Percentiles rank a stretch among this genome's conserved stretches.
Evolutionary conservation across 768 basidiomycete species (phyloP).

Genomic region (Serendipita indica): DNA sequence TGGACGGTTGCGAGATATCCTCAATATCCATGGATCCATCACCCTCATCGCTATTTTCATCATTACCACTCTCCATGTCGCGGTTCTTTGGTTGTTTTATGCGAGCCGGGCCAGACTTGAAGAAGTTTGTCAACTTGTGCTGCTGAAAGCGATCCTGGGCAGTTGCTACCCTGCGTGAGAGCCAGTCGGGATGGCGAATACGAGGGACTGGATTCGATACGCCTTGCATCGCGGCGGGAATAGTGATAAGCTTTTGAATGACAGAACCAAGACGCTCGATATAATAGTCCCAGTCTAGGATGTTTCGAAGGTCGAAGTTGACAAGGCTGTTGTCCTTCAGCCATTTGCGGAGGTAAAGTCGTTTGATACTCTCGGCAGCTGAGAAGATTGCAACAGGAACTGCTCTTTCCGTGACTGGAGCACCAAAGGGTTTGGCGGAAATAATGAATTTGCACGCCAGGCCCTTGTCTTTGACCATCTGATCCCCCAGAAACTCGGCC

Average conservation of each 20-base stretch:
- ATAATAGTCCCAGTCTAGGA: slow-evolving; percentile 97
- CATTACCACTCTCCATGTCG: slow-evolving; percentile 18
- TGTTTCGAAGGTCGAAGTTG: slow-evolving; percentile 82
- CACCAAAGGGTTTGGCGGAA: slow-evolving; percentile 79
- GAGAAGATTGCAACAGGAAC: slow-evolving; percentile 97
- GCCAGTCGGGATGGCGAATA: slow-evolving; percentile 94
- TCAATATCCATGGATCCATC: slow-evolving; percentile 43
- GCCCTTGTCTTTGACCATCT: slow-evolving; percentile 99
- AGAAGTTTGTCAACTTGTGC: slow-evolving; percentile 95
- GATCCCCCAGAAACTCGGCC: slow-evolving; percentile 91
- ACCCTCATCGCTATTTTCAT: slow-evolving; percentile 19
- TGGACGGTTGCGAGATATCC: slow-evolving; percentile 28
- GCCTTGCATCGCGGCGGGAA: slow-evolving; percentile 97
- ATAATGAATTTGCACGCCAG: slow-evolving; percentile 99
- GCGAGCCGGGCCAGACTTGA: slow-evolving; percentile 29
- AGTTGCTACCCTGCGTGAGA: slow-evolving; percentile 77
- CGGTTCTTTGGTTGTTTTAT: slow-evolving; percentile 10
- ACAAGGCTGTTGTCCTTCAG: slow-evolving; percentile 79
- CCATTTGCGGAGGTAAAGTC: slow-evolving; percentile 87
- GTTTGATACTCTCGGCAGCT: slow-evolving; percentile 82
- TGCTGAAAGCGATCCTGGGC: slow-evolving; percentile 95
- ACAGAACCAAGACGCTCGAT: slow-evolving; percentile 95
- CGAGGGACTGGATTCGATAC: slow-evolving; percentile 92
- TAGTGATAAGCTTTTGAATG: slow-evolving; percentile 97
- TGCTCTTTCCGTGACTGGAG: slow-evolving; percentile 93